Evolutionary conservation across 805 yeast genomes (phyloP), one percentile per base, ranked within the genome.

Genomic region (Ascoidea tarda): DNA sequence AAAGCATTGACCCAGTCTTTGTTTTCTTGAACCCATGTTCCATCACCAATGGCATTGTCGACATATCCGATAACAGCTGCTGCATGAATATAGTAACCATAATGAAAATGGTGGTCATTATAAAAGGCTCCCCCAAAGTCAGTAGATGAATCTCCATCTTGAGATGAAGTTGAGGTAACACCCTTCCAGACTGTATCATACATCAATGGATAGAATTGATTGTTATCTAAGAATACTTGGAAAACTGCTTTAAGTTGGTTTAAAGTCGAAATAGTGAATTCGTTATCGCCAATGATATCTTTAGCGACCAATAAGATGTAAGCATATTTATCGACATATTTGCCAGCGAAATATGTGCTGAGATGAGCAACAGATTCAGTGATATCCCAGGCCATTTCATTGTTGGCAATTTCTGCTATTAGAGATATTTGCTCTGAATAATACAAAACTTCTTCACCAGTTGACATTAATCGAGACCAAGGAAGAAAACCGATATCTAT

Each of bases 341-440:
- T 91, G 10, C 98, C 99, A 1, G 95, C 77, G 21, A 87, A 81
- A 67, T 91, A 91, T 86, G 90, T 90, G 0, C 96, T 87, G 56
- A 87, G 87, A 8, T 82, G 69, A 60, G 84, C 69, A n/a, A 84
- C 75, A 65, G 74, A 76, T 16, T 73, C 75, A 4, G 68, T 67
- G 44, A 84, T 74, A 56, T 83, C 86, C 51, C 71, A 77, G 33
- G 72, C 60, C 6, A 76, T 64, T 59, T 85, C 93, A 5, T 64
- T 55, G n/a, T 59, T 62, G 2, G 86, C 84, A 1, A 77, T 77
- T 21, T 63, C 59, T 8, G 68, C 64, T 42, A 85, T 75, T 33
- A 66, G 53, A 1, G 63, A 58, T 46, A 71, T 63, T 4, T 64
- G 67, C 3, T 55, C 51, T 1, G 73, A 71, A 0, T 68, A 73